Base-by-base conservation (phyloP, 129 eudicot species). In the Helichrysum umbraculigerum region DNA sequence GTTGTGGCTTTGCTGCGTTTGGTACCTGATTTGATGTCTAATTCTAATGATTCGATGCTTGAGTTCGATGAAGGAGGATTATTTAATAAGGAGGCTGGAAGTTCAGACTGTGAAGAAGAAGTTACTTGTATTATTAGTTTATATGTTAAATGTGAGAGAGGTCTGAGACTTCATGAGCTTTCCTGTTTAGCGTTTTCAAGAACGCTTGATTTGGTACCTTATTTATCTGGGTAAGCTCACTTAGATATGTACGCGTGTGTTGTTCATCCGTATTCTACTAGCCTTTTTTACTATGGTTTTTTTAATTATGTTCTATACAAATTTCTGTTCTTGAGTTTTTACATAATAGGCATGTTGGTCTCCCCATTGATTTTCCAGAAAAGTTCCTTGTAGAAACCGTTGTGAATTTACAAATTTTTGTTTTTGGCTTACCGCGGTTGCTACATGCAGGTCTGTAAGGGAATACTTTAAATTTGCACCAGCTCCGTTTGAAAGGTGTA, bases 131-230 rank as follows among this genome's bases (percentile, higher is more conserved):
- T 89, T 56, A 77, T 95, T 78, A 87, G 86, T 77, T 63, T 71
- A 22, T 89, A 91, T 79, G 76, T 65, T 34, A 74, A 79, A 72
- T 68, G 74, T 50, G 89, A 88, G 79, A 84, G 84, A 79, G 84
- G 88, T 14, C 81, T 95, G 87, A 84, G 75, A 62, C 96, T 95
- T 78, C 97, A 95, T 11, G 99, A 95, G 85, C 83, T 95, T 76
- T 90, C 92, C 7, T 85, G 96, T 76, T 79, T 91, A 73, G 97
- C 99, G 32, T 95, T 95, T 74, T 89, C 94, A 68, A 82, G 99
- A 61, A 89, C 84, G 21, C 82, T 91, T 72, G 96, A 91, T 83
- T 66, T 91, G 86, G 70, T 90, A 69, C 99, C 97, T 71, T 57
- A 78, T 65, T 32, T 91, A 58, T 68, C 83, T 65, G 87, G 96